Evolutionary conservation across 2,329 filamentous ascomycete genomes (phyloP).

Genomic region (Diaporthe sp.): DNA sequence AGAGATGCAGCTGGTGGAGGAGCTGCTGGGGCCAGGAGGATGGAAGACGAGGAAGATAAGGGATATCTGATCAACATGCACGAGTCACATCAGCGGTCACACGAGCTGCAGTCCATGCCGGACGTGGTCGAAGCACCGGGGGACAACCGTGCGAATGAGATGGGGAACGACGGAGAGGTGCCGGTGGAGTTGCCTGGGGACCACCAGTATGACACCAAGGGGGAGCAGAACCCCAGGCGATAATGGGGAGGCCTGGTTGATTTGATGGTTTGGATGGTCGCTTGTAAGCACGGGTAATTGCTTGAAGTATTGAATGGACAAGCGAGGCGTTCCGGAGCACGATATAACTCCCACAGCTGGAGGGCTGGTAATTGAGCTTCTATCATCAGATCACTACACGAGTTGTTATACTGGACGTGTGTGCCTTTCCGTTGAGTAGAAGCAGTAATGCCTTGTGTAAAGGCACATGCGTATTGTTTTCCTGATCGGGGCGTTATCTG

Average conservation of each 20-base stretch:
- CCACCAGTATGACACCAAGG: slow-evolving; percentile 5
- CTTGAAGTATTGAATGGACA: not conserved
- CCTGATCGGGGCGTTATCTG: not conserved
- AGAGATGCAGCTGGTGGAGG: not conserved
- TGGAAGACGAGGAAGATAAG: slow-evolving; percentile 14
- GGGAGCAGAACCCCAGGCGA: not conserved
- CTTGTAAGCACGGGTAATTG: not conserved
- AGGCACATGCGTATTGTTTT: not conserved
- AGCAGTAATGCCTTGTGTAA: no score
- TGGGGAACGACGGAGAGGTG: slow-evolving; percentile 14
- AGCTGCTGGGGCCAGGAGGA: not conserved
- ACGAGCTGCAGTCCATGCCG: slow-evolving; percentile 17
- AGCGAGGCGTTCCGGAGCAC: slow-evolving; percentile 16
- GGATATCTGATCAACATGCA: not conserved
- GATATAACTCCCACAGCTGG: not conserved
- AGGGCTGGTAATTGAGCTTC: not conserved
- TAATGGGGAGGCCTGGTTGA: not conserved
- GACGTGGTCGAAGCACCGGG: slow-evolving; percentile 25
- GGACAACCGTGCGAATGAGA: slow-evolving; percentile 12
- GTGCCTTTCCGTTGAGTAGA: not conserved
- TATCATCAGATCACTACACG: not conserved
- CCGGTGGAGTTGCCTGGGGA: slow-evolving; percentile 33
- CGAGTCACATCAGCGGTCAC: not conserved
- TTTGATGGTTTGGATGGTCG: not conserved
- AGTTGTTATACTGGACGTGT: not conserved